These are phyloP conservation scores for Aureobasidium sp. DNA, from an alignment of 2,329 filamentous ascomycete species.

Conservation along the genomic window DNA sequence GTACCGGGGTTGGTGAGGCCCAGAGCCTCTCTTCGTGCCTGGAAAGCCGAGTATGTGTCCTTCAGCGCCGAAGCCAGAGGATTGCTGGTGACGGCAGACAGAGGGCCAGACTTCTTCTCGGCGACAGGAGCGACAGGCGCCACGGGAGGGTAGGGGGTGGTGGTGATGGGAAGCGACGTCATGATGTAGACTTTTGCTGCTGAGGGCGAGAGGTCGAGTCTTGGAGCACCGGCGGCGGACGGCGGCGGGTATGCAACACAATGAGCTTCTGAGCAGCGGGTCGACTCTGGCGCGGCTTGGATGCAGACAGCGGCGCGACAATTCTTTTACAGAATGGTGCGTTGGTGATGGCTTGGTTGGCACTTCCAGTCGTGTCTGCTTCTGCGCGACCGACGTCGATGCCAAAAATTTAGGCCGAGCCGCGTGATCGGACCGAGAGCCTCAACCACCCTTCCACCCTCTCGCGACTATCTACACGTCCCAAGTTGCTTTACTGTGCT, in stretches of 20 bases:
- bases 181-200: constrained; percentile 16
- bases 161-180: constrained; percentile 15
- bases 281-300: constrained; percentile 5
- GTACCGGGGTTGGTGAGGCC: constrained; percentile 88
- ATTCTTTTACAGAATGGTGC: constrained; percentile 8
- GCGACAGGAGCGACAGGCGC: constrained; percentile 4
- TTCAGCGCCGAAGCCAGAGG: constrained; percentile 50
- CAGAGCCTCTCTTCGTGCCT: constrained; percentile 77
- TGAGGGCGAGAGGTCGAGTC: constrained; percentile 3
- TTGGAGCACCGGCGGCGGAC: not conserved
- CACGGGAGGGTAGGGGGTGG: constrained; percentile 7
- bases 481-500: not conserved
- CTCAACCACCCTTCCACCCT: not conserved
- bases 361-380: not conserved
- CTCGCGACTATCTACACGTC: not conserved
- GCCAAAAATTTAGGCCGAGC: constrained; percentile 15
- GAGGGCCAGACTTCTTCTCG: constrained; percentile 26
- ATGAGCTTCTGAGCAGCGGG: not conserved
- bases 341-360: constrained; percentile 7
- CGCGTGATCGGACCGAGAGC: constrained; percentile 13
- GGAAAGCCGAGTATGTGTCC: constrained; percentile 75
- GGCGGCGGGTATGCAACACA: not conserved
- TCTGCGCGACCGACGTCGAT: constrained; percentile 15
- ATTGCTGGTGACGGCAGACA: constrained; percentile 67
- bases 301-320: constrained; percentile 1